Evolutionary conservation across 169 alveolate genomes (phyloP).

Genomic region (Eimeria maxima): DNA sequence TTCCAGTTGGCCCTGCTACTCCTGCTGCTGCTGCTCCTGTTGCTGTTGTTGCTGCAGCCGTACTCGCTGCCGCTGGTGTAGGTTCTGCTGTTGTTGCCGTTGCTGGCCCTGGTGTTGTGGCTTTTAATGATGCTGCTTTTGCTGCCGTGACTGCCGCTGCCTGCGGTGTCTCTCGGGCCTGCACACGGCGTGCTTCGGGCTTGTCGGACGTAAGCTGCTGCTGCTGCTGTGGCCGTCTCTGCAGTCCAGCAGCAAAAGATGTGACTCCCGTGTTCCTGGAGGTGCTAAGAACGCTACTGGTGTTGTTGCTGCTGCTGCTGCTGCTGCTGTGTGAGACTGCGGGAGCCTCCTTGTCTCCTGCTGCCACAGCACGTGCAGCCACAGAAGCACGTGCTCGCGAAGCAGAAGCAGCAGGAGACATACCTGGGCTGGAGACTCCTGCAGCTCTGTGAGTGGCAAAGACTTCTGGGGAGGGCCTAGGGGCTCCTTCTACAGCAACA

Average conservation of each 20-base stretch:
- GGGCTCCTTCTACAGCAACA: slow-evolving; percentile 12
- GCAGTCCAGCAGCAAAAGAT: neutral
- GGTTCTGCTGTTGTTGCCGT: neutral
- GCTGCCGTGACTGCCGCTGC: neutral
- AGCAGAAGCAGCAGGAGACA: slow-evolving; percentile 47
- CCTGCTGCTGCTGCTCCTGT: slow-evolving; percentile 19
- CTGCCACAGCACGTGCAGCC: neutral
- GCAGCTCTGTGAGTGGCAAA: neutral
- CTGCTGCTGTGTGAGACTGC: neutral
- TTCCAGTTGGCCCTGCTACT: neutral
- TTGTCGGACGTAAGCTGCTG: neutral
- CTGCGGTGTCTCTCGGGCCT: slow-evolving; percentile 16
- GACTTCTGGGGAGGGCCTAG: neutral
- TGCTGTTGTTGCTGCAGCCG: slow-evolving; percentile 1
- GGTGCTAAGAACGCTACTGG: neutral
- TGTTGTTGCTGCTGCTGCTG: slow-evolving; percentile 38
- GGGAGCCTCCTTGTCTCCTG: neutral
- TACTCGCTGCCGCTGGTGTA: neutral
- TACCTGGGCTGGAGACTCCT: neutral
- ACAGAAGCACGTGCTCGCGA: neutral
- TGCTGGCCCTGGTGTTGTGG: neutral
- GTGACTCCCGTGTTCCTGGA: neutral
- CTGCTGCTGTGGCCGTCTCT: slow-evolving; percentile 22
- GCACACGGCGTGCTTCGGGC: neutral
- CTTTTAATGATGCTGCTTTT: neutral